Percentiles rank a stretch among this genome's conserved stretches.
phyloP scores from a whole-genome alignment of 2,329 filamentous ascomycete genomes.

The Colletotrichum melonis region DNA sequence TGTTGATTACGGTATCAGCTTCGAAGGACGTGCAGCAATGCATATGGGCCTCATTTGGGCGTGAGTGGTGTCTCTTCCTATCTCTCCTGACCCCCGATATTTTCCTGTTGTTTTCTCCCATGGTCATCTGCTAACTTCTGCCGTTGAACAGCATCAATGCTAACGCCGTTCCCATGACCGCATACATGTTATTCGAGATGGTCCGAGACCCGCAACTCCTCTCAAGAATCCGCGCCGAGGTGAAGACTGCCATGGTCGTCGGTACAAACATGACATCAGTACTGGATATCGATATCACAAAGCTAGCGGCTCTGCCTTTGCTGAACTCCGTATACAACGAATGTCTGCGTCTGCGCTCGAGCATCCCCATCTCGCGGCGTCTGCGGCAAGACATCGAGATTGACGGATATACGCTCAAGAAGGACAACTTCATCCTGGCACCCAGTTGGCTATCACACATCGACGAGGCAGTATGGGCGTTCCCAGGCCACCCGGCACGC shows the following conservation, averaged over 20 bases:
- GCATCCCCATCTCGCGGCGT: conserved; percentile 39
- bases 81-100: no score
- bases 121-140: background rate
- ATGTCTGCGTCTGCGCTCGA: conserved; percentile 39
- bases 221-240: conserved; percentile 33
- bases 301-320: conserved; percentile 36
- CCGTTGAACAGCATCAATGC: conserved; percentile 37
- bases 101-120: no score
- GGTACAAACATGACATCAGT: background rate
- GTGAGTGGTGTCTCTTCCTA: background rate
- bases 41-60: conserved; percentile 41
- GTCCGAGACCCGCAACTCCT: conserved; percentile 37
- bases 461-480: conserved; percentile 37
- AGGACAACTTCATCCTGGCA: conserved; percentile 39
- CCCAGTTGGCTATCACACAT: conserved; percentile 40
- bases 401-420: conserved; percentile 38
- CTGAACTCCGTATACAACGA: conserved; percentile 39
- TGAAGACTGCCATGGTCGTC: background rate
- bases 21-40: conserved; percentile 39
- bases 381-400: conserved; percentile 38
- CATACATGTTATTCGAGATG: conserved; percentile 40
- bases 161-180: conserved; percentile 40
- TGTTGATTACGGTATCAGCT: conserved; percentile 38
- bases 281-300: conserved; percentile 29
- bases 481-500: conserved; percentile 30